These are phyloP conservation scores for Dalechampia spathulata DNA, from an alignment of 441 rosid genomes.

Conservation along the genomic window DNA sequence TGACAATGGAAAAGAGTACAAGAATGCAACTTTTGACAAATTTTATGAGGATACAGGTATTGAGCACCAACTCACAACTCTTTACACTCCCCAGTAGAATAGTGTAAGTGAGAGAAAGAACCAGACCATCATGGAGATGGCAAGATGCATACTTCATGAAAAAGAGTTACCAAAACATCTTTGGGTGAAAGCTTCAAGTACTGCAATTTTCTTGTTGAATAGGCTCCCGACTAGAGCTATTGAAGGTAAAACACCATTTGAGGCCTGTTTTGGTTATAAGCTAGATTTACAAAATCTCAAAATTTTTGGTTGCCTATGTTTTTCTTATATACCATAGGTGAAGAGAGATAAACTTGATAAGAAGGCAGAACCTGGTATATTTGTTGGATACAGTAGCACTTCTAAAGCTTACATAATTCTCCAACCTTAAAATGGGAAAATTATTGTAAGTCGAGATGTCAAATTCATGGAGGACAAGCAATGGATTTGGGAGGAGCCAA, in stretches of 20 bases:
- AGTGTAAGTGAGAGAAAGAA: constrained; percentile 10
- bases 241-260: neutral
- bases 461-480: neutral
- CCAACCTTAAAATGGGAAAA: neutral
- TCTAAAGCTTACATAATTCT: neutral
- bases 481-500: neutral
- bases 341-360: neutral
- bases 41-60: constrained; percentile 11
- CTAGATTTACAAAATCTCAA: neutral
- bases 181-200: neutral
- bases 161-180: neutral
- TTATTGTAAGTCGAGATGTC: neutral
- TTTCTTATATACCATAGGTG: neutral
- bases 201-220: neutral
- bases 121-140: constrained; percentile 10
- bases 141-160: neutral
- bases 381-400: neutral
- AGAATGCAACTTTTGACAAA: neutral
- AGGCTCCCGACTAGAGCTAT: neutral
- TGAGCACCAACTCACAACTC: constrained; percentile 2
- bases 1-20: constrained; percentile 15
- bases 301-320: neutral
- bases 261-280: neutral
- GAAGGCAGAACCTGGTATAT: neutral
- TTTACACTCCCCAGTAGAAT: neutral